Evolutionary conservation across 805 yeast species (phyloP).

Genomic region (Pichia manshurica): DNA sequence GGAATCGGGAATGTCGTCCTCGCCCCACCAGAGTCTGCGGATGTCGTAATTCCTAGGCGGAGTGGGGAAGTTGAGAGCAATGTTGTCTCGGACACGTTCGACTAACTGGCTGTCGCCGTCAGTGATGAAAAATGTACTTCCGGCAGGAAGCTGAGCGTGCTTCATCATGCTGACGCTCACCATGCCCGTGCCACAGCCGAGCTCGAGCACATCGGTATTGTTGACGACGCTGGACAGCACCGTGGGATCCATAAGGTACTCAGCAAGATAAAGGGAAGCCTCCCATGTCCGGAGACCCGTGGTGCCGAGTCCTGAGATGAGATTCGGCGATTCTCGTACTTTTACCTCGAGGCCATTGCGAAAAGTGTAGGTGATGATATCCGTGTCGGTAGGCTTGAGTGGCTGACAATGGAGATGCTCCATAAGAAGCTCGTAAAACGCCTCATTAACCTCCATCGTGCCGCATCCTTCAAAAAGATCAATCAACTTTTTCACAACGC

Average conservation of each 20-base stretch:
- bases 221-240: background rate
- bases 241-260: conserved; percentile 35
- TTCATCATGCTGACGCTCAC: conserved; percentile 47
- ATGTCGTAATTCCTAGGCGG: conserved; percentile 17
- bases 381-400: conserved; percentile 34
- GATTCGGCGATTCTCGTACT: conserved; percentile 55
- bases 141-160: conserved; percentile 2
- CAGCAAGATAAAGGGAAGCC: conserved; percentile 66
- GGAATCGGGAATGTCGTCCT: conserved; percentile 35
- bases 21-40: conserved; percentile 57
- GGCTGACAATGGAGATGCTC: conserved; percentile 32
- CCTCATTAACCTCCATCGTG: conserved; percentile 32
- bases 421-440: conserved; percentile 38
- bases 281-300: conserved; percentile 95
- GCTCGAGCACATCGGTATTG: conserved; percentile 45
- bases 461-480: conserved; percentile 25
- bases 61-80: conserved; percentile 37
- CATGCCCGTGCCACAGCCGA: conserved; percentile 90
- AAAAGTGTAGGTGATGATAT: conserved; percentile 31
- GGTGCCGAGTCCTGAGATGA: conserved; percentile 70
- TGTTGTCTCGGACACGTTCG: conserved; percentile 40
- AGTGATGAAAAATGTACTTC: conserved; percentile 39
- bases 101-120: conserved; percentile 63
- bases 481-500: conserved; percentile 40
- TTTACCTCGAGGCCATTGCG: conserved; percentile 19